phyloP scores from a whole-genome alignment of 2,329 filamentous ascomycete genomes.

The Stachybotrys chlorohalonatus region DNA sequence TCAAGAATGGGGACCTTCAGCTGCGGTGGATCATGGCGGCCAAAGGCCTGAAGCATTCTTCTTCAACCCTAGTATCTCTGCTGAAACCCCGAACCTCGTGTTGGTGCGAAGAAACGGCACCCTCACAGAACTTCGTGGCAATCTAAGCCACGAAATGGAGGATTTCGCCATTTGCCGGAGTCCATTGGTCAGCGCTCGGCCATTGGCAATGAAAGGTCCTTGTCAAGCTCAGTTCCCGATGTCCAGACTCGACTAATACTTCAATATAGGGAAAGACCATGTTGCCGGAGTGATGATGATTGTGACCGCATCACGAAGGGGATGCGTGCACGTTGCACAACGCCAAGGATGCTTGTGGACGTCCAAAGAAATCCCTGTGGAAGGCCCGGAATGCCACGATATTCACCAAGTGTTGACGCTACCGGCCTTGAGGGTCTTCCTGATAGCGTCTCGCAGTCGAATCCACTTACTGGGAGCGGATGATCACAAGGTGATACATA shows the following conservation, averaged over 20 bases:
- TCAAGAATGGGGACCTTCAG: conserved; percentile 44
- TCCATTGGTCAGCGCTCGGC: conserved; percentile 39
- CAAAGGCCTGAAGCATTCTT: conserved; percentile 55
- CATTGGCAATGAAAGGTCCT: conserved; percentile 34
- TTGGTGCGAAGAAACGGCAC: conserved; percentile 56
- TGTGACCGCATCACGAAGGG: conserved; percentile 39
- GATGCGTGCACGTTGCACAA: conserved; percentile 39
- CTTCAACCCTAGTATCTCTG: conserved; percentile 37
- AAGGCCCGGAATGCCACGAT: conserved; percentile 36
- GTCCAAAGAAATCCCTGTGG: conserved; percentile 32
- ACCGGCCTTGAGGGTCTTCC: conserved; percentile 47
- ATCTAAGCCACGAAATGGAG: conserved; percentile 25
- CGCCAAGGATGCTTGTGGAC: conserved; percentile 37
- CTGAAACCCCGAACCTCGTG: conserved; percentile 38
- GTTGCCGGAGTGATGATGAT: conserved; percentile 10
- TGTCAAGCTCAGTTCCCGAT: background rate
- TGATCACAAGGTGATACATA: conserved; percentile 42
- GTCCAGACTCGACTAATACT: background rate
- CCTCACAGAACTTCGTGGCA: conserved; percentile 48
- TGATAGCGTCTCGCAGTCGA: conserved; percentile 47
- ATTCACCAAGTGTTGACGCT: conserved; percentile 48
- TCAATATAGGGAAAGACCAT: conserved; percentile 4
- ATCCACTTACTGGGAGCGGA: conserved; percentile 49
- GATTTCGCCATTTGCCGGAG: conserved; percentile 43
- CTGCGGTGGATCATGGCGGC: conserved; percentile 39